These are phyloP conservation scores for Leucaena leucocephala DNA, from an alignment of 306 rosid species.

Conservation along the genomic window DNA sequence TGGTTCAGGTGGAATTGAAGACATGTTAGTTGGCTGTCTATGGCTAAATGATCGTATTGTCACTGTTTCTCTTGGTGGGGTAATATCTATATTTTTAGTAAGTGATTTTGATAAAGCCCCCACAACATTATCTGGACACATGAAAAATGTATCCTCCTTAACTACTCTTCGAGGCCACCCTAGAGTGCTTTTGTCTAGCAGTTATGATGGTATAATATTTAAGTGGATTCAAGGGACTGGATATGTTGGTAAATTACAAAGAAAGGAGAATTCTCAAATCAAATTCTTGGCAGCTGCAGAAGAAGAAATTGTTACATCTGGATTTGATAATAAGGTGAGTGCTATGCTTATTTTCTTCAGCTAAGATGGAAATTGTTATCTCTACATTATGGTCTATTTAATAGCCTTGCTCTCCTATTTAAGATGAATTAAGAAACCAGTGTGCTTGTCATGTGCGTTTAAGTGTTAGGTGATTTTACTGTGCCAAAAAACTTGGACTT, in stretches of 20 bases:
- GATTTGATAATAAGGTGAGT: slow-evolving; percentile 83
- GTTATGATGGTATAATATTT: slow-evolving; percentile 89
- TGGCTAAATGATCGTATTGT: slow-evolving; percentile 88
- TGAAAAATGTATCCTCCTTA: slow-evolving; percentile 88
- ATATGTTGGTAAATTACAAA: slow-evolving; percentile 75
- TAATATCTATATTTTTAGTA: slow-evolving; percentile 71
- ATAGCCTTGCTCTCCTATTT: slow-evolving; percentile 10
- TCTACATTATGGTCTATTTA: slow-evolving; percentile 8
- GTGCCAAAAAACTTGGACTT: not conserved
- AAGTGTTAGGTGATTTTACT: not conserved
- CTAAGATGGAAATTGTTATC: slow-evolving; percentile 29
- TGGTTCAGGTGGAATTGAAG: slow-evolving; percentile 89
- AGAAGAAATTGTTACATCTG: slow-evolving; percentile 79
- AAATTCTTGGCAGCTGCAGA: slow-evolving; percentile 81
- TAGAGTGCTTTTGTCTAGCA: slow-evolving; percentile 72
- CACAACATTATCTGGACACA: slow-evolving; percentile 71
- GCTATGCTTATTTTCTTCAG: slow-evolving; percentile 24
- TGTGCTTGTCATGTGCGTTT: slow-evolving; percentile 24
- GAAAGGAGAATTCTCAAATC: slow-evolving; percentile 86
- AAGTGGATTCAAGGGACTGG: slow-evolving; percentile 95
- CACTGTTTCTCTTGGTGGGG: slow-evolving; percentile 91
- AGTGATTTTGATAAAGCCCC: slow-evolving; percentile 86
- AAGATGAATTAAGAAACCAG: slow-evolving; percentile 1
- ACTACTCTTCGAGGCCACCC: slow-evolving; percentile 73
- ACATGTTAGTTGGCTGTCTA: slow-evolving; percentile 89